Conservation (phyloP, 2,329 filamentous ascomycete genomes). For the Shiraia bambusicola region DNA sequence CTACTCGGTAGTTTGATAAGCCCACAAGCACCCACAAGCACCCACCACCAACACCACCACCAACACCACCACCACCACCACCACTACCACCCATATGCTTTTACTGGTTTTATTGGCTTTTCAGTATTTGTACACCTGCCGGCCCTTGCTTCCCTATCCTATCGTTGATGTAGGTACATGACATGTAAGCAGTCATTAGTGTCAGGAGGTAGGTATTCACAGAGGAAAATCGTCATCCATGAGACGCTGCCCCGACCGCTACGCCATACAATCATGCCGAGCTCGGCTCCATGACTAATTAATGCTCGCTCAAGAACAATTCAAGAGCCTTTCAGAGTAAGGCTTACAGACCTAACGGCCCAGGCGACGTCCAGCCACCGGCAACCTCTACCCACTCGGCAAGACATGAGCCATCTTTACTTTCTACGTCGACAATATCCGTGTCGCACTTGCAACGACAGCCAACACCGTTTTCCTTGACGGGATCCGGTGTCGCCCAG, state of each 20-base stretch:
- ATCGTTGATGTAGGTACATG: too few relatives aligned
- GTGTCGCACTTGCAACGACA: constrained; percentile 97
- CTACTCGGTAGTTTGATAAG: too few relatives aligned
- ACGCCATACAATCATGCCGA: constrained; percentile 24
- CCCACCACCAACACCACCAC: too few relatives aligned
- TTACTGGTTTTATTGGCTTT: too few relatives aligned
- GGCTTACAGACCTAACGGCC: constrained; percentile 9
- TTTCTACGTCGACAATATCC: constrained; percentile 95
- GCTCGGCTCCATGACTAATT: constrained; percentile 20
- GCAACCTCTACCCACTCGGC: constrained; percentile 97
- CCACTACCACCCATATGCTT: too few relatives aligned
- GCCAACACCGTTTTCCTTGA: constrained; percentile 93
- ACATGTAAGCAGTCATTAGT: too few relatives aligned
- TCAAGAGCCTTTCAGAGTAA: constrained; percentile 8
- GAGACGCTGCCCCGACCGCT: constrained; percentile 19
- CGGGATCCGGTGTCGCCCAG: constrained; percentile 84
- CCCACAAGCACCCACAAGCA: too few relatives aligned
- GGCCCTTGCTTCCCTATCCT: too few relatives aligned
- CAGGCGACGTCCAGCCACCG: constrained; percentile 78
- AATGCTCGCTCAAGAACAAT: constrained; percentile 24
- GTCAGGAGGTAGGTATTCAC: too few relatives aligned
- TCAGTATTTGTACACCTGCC: too few relatives aligned
- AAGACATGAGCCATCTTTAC: constrained; percentile 93
- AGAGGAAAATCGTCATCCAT: neutral
- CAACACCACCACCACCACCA: too few relatives aligned